Evolutionary conservation across 208 protist species (phyloP).

Genomic region (Trypanosoma scelopori): DNA sequence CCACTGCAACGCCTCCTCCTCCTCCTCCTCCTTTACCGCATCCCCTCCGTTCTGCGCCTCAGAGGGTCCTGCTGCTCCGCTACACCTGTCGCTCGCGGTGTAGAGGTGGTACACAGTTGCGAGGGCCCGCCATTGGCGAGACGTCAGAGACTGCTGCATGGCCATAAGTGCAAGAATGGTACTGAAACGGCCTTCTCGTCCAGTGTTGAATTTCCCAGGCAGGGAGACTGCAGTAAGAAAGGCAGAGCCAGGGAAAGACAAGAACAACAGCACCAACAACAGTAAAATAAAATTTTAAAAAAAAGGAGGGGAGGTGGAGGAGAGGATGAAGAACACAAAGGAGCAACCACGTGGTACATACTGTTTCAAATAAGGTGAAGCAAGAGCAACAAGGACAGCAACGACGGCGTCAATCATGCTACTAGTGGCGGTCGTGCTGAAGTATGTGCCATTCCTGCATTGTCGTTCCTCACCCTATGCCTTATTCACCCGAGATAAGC

Average conservation of each 20-base stretch:
- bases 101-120: constrained; percentile 31
- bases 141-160: constrained; percentile 4
- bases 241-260: neutral
- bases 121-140: constrained; percentile 27
- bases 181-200: neutral
- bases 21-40: neutral
- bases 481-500: too few species aligned
- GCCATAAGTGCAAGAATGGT: neutral
- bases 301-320: neutral
- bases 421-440: too few species aligned
- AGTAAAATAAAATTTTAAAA: neutral
- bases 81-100: neutral
- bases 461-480: too few species aligned
- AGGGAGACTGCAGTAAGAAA: too few species aligned
- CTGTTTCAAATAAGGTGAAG: too few species aligned
- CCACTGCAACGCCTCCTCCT: constrained; percentile 11
- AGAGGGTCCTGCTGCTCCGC: neutral
- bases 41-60: neutral
- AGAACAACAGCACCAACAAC: neutral
- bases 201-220: constrained; percentile 1
- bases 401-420: too few species aligned
- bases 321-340: too few species aligned
- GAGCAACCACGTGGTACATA: too few species aligned
- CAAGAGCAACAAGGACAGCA: too few species aligned
- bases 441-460: too few species aligned